Evolutionary conservation across 164 flowering plant species (phyloP), one percentile per base, ranked within the genome.

Genomic region (Santalum album): DNA sequence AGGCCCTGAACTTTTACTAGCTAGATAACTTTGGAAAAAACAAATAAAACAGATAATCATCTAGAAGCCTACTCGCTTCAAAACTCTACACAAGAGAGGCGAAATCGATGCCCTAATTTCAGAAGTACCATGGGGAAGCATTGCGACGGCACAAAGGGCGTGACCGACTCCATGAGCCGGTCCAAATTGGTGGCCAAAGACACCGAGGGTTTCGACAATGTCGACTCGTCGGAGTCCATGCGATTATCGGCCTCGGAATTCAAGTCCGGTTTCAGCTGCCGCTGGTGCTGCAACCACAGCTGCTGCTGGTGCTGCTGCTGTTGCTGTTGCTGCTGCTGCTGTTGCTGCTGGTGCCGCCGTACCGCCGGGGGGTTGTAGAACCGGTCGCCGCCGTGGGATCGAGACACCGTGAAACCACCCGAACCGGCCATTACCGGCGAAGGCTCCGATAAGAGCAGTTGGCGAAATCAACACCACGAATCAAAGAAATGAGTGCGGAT

Each of bases 121-220:
- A 20, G 47, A 43, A 43, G 12, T 29, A 81, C 90, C 88, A 76
- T 75, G 12, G 84, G 50, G 25, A 70, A 68, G 54, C 55, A 62
- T 58, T 65, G 79, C 17, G 77, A 79, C 1, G 72, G 69, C 44
- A 86, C 83, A 14, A 50, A 27, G 0, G 82, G 87, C 55, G 86
- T 75, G 48, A 73, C 73, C 16, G 80, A 72, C 15, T 78, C 69
- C 56, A 86, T 36, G 49, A 86, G 57, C 48, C 83, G 80, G 61
- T 83, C 89, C 64, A 86, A 64, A 59, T 79, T 81, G 18, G 53
- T 50, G 2, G 73, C 73, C 49, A n/a, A n/a, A n/a, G 58, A 51
- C 53, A 35, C 65, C 11, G 59, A 56, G 15, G 59, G 57, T 56
- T 49, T 52, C 42, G 57, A 38, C 60, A 50, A 57, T 44, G 74